Evolutionary conservation across 371 early-diverging fungal species (phyloP).

Genomic region (Rhizomucor miehei): DNA sequence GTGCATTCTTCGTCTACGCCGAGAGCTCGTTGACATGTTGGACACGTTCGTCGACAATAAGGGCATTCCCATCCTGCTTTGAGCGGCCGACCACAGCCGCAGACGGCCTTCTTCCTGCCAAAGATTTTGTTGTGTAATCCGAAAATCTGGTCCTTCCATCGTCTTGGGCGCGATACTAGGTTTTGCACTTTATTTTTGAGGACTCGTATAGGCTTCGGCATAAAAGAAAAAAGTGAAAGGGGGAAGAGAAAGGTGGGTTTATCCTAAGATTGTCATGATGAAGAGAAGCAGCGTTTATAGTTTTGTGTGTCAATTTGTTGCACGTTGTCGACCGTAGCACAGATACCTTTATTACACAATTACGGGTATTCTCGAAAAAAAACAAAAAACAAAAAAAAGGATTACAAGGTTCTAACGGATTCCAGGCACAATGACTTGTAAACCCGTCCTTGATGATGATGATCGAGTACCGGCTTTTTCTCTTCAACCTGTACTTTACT

Average conservation of each 20-base stretch:
- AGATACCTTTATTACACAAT: not conserved
- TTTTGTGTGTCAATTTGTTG: conserved; percentile 7
- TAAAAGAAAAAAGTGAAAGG: not conserved
- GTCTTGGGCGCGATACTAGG: not conserved
- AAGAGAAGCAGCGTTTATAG: conserved; percentile 3
- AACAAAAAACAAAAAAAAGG: not conserved
- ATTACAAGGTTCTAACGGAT: conserved; percentile 4
- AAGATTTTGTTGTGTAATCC: conserved; percentile 12
- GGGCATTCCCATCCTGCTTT: conserved; percentile 18
- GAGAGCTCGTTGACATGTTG: conserved; percentile 19
- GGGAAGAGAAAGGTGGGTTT: conserved; percentile 1
- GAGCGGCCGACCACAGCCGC: conserved; percentile 19
- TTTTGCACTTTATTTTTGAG: too few relatives aligned
- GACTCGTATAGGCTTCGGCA: not conserved
- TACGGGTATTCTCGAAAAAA: not conserved
- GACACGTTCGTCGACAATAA: conserved; percentile 14
- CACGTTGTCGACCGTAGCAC: conserved; percentile 14
- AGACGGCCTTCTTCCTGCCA: conserved; percentile 4
- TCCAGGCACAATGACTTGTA: conserved; percentile 14
- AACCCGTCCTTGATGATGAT: conserved; percentile 7
- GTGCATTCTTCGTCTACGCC: conserved; percentile 13
- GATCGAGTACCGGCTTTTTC: not conserved
- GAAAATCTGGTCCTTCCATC: conserved; percentile 7
- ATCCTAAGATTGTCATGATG: conserved; percentile 4
- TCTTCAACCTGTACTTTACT: not conserved